Evolutionary conservation across 768 basidiomycete species (phyloP), one percentile per base, ranked within the genome.

Genomic region (Paxillus rubicundulus): DNA sequence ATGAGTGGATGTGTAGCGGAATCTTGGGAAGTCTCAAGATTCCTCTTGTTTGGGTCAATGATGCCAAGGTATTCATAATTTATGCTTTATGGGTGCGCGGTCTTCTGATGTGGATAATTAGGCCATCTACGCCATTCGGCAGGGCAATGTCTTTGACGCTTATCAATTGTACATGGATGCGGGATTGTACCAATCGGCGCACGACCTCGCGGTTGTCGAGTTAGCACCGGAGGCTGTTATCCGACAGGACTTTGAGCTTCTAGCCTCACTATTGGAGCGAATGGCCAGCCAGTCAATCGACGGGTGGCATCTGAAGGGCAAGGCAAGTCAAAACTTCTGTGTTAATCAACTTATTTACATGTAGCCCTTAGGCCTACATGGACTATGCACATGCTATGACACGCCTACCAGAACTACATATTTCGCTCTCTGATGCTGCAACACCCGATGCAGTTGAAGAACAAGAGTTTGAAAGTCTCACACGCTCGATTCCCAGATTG

Each of bases 221-320:
- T 80, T 99, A 8, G 91, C 89, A 6, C 90, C 92, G 1, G 96
- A 98, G 57, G 91, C 87, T 0, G 76, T 97, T 49, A 77, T 98
- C 28, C 59, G 73, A 18, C 66, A 75, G 39, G 77, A 79, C 59
- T 58, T 77, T 8, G 80, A 77, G 2, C 74, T 96, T 12, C 70
- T 97, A 20, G 74, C 75, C 33, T 76, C 77, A n/a, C 67, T 98
- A 20, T 90, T 98, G 59, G 74, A 72, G 45, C 77, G 77, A 9
- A 84, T 98, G 58, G 74, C 73, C 20, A 79, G 77, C 10, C 47
- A 74, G 36, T 66, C 74, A 2, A 78, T 95, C 9, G 82, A 82
- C 39, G 83, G 83, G 9, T 97, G 95, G 95, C 78, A 86, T 61
- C 77, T 82, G 33, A 85, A 88, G 33, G 95, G 95, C 47, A 87